phyloP scores from a whole-genome alignment of 352 stramenopile genomes.

The Phytophthora podocarpi region DNA sequence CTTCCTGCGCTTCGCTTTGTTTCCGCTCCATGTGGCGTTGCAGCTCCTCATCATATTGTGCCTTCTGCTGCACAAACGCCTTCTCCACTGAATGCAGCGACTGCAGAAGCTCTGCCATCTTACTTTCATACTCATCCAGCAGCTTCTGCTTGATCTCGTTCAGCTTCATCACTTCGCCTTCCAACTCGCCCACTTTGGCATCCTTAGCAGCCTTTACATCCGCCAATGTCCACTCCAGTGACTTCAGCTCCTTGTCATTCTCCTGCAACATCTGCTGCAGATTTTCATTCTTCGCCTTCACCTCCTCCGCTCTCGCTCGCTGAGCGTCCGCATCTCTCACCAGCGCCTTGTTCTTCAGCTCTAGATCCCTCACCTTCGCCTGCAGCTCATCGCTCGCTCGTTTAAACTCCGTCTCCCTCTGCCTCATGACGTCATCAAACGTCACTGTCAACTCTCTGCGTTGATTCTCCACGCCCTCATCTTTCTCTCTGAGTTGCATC shows the following conservation, averaged over 20 bases:
- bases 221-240: slow-evolving; percentile 70
- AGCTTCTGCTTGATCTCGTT: slow-evolving; percentile 80
- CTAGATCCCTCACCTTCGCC: slow-evolving; percentile 53
- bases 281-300: slow-evolving; percentile 73
- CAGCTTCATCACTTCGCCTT: slow-evolving; percentile 55
- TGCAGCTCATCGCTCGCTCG: slow-evolving; percentile 46
- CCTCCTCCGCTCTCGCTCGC: slow-evolving; percentile 50
- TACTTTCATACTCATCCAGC: slow-evolving; percentile 85
- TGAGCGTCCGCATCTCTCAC: slow-evolving; percentile 49
- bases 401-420: slow-evolving; percentile 70
- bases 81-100: slow-evolving; percentile 83
- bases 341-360: slow-evolving; percentile 61
- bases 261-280: slow-evolving; percentile 62
- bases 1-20: slow-evolving; percentile 43
- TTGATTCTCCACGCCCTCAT: slow-evolving; percentile 80
- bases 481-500: slow-evolving; percentile 66
- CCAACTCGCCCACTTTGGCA: slow-evolving; percentile 66
- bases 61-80: slow-evolving; percentile 85
- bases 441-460: slow-evolving; percentile 73
- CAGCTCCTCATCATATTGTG: slow-evolving; percentile 76
- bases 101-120: slow-evolving; percentile 85
- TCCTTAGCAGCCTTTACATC: slow-evolving; percentile 66
- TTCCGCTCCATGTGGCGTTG: slow-evolving; percentile 52
- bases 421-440: slow-evolving; percentile 80
- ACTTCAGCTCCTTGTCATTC: slow-evolving; percentile 71